These are phyloP conservation scores for Nemania diffusa DNA, from an alignment of 2,329 filamentous ascomycete genomes.

Conservation along the genomic window DNA sequence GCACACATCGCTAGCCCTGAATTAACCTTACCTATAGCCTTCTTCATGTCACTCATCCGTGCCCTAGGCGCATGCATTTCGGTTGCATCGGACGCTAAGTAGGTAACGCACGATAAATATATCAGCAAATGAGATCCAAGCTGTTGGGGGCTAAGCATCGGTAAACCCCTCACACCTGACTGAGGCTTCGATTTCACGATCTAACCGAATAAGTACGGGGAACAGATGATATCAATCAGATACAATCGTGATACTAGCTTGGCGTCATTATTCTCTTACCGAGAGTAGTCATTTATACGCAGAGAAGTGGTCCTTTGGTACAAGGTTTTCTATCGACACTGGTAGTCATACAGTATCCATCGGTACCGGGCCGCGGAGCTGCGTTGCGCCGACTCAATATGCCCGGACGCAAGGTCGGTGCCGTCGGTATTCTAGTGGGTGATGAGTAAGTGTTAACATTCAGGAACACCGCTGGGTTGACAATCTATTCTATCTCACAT, in stretches of 20 bases:
- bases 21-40: background rate
- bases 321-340: background rate
- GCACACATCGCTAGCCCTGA: background rate
- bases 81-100: background rate
- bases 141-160: background rate
- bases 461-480: background rate
- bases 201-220: background rate
- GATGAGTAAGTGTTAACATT: slow-evolving; percentile 4
- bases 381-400: background rate
- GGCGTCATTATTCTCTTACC: background rate
- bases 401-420: background rate
- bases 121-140: slow-evolving; percentile 2
- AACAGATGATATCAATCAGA: background rate
- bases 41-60: background rate
- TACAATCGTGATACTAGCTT: background rate
- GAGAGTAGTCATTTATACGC: background rate
- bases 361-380: background rate
- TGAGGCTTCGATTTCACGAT: background rate
- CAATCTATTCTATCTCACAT: background rate
- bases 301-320: background rate
- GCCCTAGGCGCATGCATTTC: background rate
- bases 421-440: background rate
- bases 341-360: background rate
- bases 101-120: background rate
- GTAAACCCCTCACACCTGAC: background rate